These are phyloP conservation scores for Stemphylium lycopersici DNA, from an alignment of 2,329 filamentous ascomycete species.

Conservation along the genomic window DNA sequence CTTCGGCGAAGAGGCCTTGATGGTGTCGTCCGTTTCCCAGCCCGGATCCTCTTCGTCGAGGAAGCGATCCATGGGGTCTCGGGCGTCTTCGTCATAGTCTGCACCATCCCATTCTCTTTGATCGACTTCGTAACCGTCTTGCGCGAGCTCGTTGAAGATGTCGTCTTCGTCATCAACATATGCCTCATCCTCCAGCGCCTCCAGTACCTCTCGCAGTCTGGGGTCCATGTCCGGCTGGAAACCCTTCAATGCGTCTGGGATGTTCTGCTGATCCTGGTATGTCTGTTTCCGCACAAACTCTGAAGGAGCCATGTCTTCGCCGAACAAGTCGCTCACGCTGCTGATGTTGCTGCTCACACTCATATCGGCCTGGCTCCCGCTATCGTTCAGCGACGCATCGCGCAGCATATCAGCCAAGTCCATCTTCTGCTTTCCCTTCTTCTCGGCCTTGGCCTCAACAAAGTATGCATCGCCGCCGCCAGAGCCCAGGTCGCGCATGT, in stretches of 20 bases:
- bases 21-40: slow-evolving; percentile 94
- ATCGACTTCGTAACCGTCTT: slow-evolving; percentile 75
- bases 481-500: slow-evolving; percentile 80
- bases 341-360: slow-evolving; percentile 52
- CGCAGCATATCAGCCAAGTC: slow-evolving; percentile 82
- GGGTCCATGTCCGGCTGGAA: slow-evolving; percentile 99
- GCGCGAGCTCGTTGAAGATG: slow-evolving; percentile 76
- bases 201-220: slow-evolving; percentile 83
- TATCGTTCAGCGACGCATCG: slow-evolving; percentile 52
- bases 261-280: slow-evolving; percentile 91
- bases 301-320: slow-evolving; percentile 76
- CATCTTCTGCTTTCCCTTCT: slow-evolving; percentile 75
- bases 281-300: slow-evolving; percentile 77
- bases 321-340: slow-evolving; percentile 63
- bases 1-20: slow-evolving; percentile 62
- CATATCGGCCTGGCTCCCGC: slow-evolving; percentile 50
- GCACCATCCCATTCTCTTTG: slow-evolving; percentile 77
- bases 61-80: slow-evolving; percentile 51
- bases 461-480: slow-evolving; percentile 76
- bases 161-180: slow-evolving; percentile 88
- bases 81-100: slow-evolving; percentile 44
- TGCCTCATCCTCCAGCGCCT: slow-evolving; percentile 93
- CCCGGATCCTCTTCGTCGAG: slow-evolving; percentile 72
- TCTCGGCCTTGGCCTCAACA: slow-evolving; percentile 72
- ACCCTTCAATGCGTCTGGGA: slow-evolving; percentile 88